These are phyloP conservation scores for Theobroma grandiflorum DNA, from an alignment of 441 rosid genomes.

Conservation along the genomic window DNA sequence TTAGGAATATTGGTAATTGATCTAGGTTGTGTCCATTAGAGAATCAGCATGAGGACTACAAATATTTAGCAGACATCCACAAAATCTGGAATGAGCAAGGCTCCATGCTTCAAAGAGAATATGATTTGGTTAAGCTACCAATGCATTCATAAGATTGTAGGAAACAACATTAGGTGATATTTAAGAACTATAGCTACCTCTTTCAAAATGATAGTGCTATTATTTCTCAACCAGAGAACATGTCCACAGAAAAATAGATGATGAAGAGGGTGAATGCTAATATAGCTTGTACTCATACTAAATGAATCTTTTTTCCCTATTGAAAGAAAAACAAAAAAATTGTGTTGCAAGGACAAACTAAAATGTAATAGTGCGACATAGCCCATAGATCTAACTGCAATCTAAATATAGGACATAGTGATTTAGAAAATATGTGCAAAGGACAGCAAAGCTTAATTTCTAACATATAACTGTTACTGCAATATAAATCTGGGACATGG, in stretches of 20 bases:
- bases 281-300: neutral
- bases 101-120: neutral
- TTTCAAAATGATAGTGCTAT: neutral
- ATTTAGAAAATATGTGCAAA: no score
- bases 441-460: neutral
- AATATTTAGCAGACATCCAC: neutral
- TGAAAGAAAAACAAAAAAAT: no score
- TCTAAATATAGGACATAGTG: no score
- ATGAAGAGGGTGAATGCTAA: neutral
- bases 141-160: neutral
- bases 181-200: neutral
- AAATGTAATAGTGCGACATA: no score
- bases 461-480: neutral
- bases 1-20: neutral
- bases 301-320: neutral
- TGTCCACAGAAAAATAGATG: neutral
- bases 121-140: constrained; percentile 8
- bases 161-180: neutral
- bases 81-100: neutral
- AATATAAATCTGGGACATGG: no score
- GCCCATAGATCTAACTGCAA: no score
- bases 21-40: neutral
- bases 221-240: neutral
- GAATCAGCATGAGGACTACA: neutral
- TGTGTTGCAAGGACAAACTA: no score